Evolutionary conservation across 768 basidiomycete genomes (phyloP), one percentile per base, ranked within the genome.

Genomic region (Lyophyllum shimeji): DNA sequence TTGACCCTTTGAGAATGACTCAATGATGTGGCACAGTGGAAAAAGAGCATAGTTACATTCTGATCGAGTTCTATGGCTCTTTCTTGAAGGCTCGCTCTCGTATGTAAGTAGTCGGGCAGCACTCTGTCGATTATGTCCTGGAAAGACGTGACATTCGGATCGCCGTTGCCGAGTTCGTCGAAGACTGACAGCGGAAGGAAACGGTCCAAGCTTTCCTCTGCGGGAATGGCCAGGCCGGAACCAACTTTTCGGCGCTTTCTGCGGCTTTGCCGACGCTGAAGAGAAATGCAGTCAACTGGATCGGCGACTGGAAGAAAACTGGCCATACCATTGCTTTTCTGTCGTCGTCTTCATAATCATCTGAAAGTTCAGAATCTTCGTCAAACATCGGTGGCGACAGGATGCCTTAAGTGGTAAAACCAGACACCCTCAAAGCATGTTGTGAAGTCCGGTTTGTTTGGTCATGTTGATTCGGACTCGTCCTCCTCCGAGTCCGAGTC

Each of bases 61-160:
- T 67, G 64, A 48, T 69, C 63, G 3, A 60, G 20, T 49, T 74
- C 71, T 34, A 53, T 45, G 1, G 52, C 45, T 18, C 47, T 27
- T 37, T 62, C 58, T 52, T 69, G 69, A 13, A 63, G 42, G 0
- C 44, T 37, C 27, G 60, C 47, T 47, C 72, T 62, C 34, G 68
- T 56, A 47, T 64, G 54, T 18, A 71, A 27, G 31, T 66, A 64
- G 9, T 74, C 68, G 2, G 67, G 60, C 7, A 74, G 64, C 20
- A 71, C 50, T 8, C 56, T 40, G 15, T 69, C 64, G n/a, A 74
- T 68, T 15, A 71, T 55, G 15, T 69, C 66, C 33, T 74, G 71
- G 42, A 73, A 74, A 20, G 63, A 55, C 13, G 48, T 53, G 15
- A 65, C 55, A 11, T 52, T 25, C 44, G 49, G 54, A 37, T 57